Evolutionary conservation across 2,329 filamentous ascomycete species (phyloP), one percentile per base, ranked within the genome.

Genomic region (Dactylellina haptotyla): DNA sequence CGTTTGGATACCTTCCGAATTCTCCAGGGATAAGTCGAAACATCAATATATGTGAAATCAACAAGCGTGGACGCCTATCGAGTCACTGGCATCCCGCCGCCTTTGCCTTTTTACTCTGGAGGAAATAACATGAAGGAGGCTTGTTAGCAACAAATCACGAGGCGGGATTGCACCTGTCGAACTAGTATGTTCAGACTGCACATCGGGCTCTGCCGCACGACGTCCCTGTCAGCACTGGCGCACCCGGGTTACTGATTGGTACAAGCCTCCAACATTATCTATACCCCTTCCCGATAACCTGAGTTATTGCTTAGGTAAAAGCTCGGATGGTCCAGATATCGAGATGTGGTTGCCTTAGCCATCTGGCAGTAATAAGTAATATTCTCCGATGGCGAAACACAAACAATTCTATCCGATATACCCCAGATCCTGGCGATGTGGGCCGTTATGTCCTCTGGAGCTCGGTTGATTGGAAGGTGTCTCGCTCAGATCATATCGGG

Each of bases 121-220:
- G 48, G 50, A 65, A 51, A 66, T 62, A 51, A 20, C 54, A n/a
- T 46, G 12, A 23, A 66, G 46, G 53, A 61, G 43, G 39, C 32
- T 51, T 57, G 39, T 51, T 62, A 16, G n/a, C 46, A 45, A 61
- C 34, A 59, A 59, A 72, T 72, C 67, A 72, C 59, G 53, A 48
- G 46, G 59, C 28, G 30, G 34, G n/a, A 51, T 25, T n/a, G 37
- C 69, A 73, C 69, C 69, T 73, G 69, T 73, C 69, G 69, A 66
- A 65, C 69, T 62, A n/a, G 69, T 66, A 66, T 45, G 66, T 9
- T 66, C 45, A 20, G 30, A 59, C 54, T 66, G 69, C 61, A 41
- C 61, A 66, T 72, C 67, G 59, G 59, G 18, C 43, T 58, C 53
- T 59, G 56, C 61, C 69, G 69, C 48, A 61, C 20, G 37, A 50